Evolutionary conservation across 2,329 filamentous ascomycete species (phyloP), one percentile per base, ranked within the genome.

Genomic region (Rutstroemia sydowiana): DNA sequence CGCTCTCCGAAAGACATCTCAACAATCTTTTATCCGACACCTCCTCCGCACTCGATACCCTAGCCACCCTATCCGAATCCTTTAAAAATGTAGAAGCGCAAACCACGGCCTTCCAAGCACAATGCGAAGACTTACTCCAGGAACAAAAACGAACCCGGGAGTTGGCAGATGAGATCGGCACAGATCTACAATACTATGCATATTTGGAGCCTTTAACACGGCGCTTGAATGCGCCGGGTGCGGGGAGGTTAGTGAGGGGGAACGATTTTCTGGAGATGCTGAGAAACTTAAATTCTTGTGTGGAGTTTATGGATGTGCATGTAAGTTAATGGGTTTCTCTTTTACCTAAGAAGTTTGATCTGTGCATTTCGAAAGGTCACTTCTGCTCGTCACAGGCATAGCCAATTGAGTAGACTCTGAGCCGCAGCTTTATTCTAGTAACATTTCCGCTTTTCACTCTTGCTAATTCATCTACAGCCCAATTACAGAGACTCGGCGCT

Each of bases 191-290:
- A 65, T 96, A 95, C 69, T 98, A 98, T 68, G 82, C 87, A 18
- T 96, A 95, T 65, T 77, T 98, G 5, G 93, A 98, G 58, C 90
- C 85, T 43, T 90, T 92, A 55, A 95, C 90, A 0, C 80, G 91
- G 51, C 81, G 90, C 13, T 79, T 98, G 53, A 97, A 97, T 72
- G 91, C 91, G 0, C 91, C 93, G 0, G 90, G 91, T 1, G 91
- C 92, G 18, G 84, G 88, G 45, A 89, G 85, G 52, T 76, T 95
- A 51, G 91, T 96, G 14, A 86, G 91, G 42, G 85, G 85, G 52
- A 83, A 85, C 46, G 86, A 87, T 41, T 96, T 97, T 64, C 83
- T 86, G 2, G 88, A 95, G 48, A 95, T 97, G 76, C 73, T 98
- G 45, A 78, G 81, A 43, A 92, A 89, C 57, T 74, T 98, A 45